These are phyloP conservation scores for Sclerospora graminicola DNA, from an alignment of 352 stramenopile species.

Conservation along the genomic window DNA sequence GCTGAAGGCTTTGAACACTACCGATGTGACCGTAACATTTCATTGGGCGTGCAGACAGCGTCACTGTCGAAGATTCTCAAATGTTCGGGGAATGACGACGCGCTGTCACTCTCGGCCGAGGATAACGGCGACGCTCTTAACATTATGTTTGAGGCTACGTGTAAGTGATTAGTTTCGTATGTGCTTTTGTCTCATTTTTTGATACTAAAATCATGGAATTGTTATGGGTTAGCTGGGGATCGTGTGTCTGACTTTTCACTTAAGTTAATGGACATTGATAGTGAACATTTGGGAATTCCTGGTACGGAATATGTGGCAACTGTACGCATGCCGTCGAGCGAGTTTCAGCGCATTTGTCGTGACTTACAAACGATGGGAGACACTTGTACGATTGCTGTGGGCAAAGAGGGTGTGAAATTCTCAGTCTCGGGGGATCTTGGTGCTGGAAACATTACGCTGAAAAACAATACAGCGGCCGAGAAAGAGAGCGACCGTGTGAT, in stretches of 20 bases:
- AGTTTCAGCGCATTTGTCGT: constrained; percentile 98
- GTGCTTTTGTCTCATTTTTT: neutral
- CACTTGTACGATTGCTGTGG: constrained; percentile 93
- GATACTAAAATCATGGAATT: neutral
- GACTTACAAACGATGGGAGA: constrained; percentile 98
- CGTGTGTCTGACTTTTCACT: constrained; percentile 95
- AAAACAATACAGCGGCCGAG: constrained; percentile 82
- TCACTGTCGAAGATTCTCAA: constrained; percentile 99
- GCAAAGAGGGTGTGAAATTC: constrained; percentile 98
- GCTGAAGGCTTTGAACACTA: constrained; percentile 96
- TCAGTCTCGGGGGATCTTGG: constrained; percentile 93
- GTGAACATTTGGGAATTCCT: constrained; percentile 97
- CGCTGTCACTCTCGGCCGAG: constrained; percentile 97
- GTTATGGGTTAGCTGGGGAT: constrained; percentile 56
- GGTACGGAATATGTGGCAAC: constrained; percentile 97
- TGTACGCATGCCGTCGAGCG: constrained; percentile 89
- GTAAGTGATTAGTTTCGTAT: constrained; percentile 23
- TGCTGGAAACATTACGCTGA: constrained; percentile 92
- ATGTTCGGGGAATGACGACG: constrained; percentile 97
- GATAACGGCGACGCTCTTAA: constrained; percentile 93
- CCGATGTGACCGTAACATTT: constrained; percentile 96
- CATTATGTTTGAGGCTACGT: constrained; percentile 97
- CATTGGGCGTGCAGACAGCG: constrained; percentile 93
- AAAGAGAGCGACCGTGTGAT: constrained; percentile 89
- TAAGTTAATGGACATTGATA: constrained; percentile 99